phyloP scores from a whole-genome alignment of 176 grass and related monocot species.

The Calamus simplicifolius region DNA sequence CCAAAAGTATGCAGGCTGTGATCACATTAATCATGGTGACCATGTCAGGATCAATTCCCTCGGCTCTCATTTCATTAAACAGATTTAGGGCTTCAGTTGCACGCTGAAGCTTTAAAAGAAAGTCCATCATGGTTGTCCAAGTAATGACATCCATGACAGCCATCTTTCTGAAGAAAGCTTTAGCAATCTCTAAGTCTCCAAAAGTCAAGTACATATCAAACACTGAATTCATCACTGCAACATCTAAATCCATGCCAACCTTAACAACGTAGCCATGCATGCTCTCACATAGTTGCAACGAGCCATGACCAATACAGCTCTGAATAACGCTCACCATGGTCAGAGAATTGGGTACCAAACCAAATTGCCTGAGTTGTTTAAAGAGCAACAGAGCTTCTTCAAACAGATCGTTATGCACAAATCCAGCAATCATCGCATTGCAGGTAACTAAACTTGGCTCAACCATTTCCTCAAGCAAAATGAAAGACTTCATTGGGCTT shows the following conservation, averaged over 20 bases:
- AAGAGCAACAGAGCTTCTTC: conserved; percentile 49
- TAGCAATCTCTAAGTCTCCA: conserved; percentile 27
- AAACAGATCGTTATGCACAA: conserved; percentile 47
- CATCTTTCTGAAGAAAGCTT: conserved; percentile 37
- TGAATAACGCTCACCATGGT: conserved; percentile 41
- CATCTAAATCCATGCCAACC: conserved; percentile 43
- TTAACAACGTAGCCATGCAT: conserved; percentile 46
- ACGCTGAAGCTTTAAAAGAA: conserved; percentile 39
- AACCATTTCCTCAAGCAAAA: conserved; percentile 31
- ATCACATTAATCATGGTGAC: conserved; percentile 46
- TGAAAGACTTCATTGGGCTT: conserved; percentile 22
- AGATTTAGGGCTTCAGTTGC: conserved; percentile 31
- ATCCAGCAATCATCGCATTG: conserved; percentile 55
- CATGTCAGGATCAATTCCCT: conserved; percentile 49
- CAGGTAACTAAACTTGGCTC: conserved; percentile 44
- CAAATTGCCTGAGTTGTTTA: conserved; percentile 33
- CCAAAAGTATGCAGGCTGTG: conserved; percentile 43
- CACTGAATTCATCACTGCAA: conserved; percentile 40
- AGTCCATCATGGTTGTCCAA: conserved; percentile 54
- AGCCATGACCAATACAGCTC: conserved; percentile 37
- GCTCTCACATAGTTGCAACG: conserved; percentile 37
- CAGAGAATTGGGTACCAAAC: conserved; percentile 26
- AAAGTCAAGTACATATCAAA: conserved; percentile 60
- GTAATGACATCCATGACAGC: conserved; percentile 49
- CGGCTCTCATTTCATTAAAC: conserved; percentile 52